Evolutionary conservation across 192 early-diverging fungal species (phyloP).

Genomic region (Podila clonocystis): DNA sequence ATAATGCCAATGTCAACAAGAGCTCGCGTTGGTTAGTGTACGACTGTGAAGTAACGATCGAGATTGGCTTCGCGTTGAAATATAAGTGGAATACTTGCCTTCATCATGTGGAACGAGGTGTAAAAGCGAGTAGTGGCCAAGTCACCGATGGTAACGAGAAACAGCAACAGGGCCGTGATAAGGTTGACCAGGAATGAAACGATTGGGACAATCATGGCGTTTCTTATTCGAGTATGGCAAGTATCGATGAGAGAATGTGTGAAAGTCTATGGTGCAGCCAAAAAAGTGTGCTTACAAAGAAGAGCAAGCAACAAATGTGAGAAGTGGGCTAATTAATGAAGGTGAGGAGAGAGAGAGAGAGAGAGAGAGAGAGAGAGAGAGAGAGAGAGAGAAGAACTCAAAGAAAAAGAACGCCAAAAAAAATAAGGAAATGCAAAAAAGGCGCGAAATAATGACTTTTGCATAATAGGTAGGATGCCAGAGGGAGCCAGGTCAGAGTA

Average conservation of each 20-base stretch:
- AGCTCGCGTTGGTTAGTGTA: no score
- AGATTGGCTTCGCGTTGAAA: not conserved
- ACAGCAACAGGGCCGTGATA: conserved; percentile 18
- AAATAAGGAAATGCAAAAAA: no score
- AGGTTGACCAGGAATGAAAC: conserved; percentile 35
- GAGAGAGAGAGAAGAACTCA: not conserved
- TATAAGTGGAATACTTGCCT: conserved; percentile 6
- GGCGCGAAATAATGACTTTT: no score
- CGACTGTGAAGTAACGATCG: not conserved
- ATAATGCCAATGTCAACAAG: not conserved
- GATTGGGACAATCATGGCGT: conserved; percentile 17
- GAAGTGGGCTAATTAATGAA: not conserved
- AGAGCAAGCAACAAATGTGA: not conserved
- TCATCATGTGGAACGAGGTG: conserved; percentile 32
- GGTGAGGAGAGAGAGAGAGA: not conserved
- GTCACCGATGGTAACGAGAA: conserved; percentile 36
- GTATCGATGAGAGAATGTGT: not conserved
- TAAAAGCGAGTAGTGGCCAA: conserved; percentile 18
- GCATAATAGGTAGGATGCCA: no score
- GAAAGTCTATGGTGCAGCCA: not conserved
- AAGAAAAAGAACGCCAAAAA: not conserved
- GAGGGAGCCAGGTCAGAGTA: not conserved
- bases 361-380: not conserved
- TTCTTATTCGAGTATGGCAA: not conserved
- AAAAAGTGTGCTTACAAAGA: not conserved